A percentile compares a stretch with the other conserved stretches of the same genome.
These are phyloP conservation scores for Dicorynia guianensis DNA, from an alignment of 306 rosid genomes.

Conservation along the genomic window DNA sequence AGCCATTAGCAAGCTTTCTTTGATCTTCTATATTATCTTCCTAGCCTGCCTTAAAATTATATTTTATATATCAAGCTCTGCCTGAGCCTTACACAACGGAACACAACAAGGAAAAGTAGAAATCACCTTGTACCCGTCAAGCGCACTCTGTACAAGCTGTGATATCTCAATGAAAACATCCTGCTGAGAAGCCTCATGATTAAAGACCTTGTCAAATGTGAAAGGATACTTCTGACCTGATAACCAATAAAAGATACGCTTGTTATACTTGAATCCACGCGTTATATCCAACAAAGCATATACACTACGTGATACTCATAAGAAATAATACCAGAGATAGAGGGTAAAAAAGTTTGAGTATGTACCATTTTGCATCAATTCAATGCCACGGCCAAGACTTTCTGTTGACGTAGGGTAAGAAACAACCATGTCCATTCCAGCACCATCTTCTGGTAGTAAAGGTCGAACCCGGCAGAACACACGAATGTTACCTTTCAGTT, in stretches of 20 bases:
- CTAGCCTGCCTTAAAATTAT: not conserved
- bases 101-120: constrained; percentile 4
- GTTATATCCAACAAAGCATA: not conserved
- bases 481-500: constrained; percentile 92
- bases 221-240: constrained; percentile 86
- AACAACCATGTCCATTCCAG: constrained; percentile 63
- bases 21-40: not conserved
- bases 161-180: constrained; percentile 91
- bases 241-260: constrained; percentile 27
- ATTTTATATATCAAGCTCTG: not conserved
- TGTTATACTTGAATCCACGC: not conserved
- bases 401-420: constrained; percentile 87
- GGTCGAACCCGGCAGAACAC: constrained; percentile 97
- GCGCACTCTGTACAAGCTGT: constrained; percentile 96
- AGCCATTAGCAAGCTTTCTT: constrained; percentile 3
- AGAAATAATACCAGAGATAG: constrained; percentile 9
- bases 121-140: constrained; percentile 94
- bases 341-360: not conserved
- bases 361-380: constrained; percentile 80
- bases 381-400: constrained; percentile 83
- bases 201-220: constrained; percentile 94
- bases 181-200: constrained; percentile 79
- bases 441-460: constrained; percentile 81
- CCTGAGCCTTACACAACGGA: not conserved
- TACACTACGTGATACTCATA: not conserved